Evolutionary conservation across 1,284 basidiomycete species (phyloP).

Genomic region (Lentinus polychrous): DNA sequence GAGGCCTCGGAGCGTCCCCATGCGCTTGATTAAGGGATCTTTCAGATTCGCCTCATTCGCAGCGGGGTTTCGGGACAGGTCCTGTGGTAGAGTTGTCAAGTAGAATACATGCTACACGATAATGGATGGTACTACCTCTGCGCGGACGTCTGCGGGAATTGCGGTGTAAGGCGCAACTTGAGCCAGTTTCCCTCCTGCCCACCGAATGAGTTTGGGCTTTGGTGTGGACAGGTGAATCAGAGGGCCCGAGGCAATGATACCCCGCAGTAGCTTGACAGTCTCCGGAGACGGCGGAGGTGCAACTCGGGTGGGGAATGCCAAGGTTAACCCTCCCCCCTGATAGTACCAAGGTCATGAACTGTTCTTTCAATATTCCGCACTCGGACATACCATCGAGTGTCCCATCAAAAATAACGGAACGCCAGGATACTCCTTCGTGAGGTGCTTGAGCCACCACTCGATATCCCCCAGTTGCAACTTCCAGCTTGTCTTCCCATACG

Average conservation of each 20-base stretch:
- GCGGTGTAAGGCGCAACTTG: slow-evolving; percentile 43
- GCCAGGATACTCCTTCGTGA: slow-evolving; percentile 36
- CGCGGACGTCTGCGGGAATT: slow-evolving; percentile 54
- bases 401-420: slow-evolving; percentile 71
- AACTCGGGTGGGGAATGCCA: slow-evolving; percentile 51
- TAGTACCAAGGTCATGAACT: neutral
- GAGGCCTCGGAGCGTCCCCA: slow-evolving; percentile 59
- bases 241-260: slow-evolving; percentile 66
- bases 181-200: slow-evolving; percentile 44
- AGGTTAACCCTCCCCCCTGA: slow-evolving; percentile 61
- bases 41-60: slow-evolving; percentile 49
- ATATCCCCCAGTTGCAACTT: slow-evolving; percentile 64
- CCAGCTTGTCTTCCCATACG: slow-evolving; percentile 69
- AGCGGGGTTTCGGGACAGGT: slow-evolving; percentile 61
- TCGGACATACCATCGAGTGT: slow-evolving; percentile 70
- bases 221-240: slow-evolving; percentile 58
- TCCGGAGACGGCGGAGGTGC: slow-evolving; percentile 31
- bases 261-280: slow-evolving; percentile 43
- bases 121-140: slow-evolving; percentile 34
- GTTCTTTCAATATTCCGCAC: neutral
- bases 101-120: neutral
- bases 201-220: slow-evolving; percentile 42
- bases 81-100: slow-evolving; percentile 26
- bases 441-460: slow-evolving; percentile 55
- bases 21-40: slow-evolving; percentile 62